Percentiles rank a stretch among this genome's conserved stretches.
phyloP scores from a whole-genome alignment of 768 basidiomycete genomes.

The Holtermannia corniformis region DNA sequence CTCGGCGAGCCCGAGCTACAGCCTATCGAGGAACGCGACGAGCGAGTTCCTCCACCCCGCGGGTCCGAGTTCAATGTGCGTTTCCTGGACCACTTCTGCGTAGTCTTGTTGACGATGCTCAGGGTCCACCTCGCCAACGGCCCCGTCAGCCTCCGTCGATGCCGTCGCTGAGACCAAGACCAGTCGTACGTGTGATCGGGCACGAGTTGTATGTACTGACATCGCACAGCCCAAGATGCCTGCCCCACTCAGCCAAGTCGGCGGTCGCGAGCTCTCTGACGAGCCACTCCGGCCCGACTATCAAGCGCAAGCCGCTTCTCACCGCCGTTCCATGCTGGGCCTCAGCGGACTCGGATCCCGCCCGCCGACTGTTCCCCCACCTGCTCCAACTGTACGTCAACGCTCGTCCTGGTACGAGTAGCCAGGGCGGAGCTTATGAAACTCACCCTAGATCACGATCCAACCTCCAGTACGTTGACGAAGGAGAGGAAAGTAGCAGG shows the following conservation, averaged over 20 bases:
- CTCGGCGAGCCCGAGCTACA: conserved; percentile 23
- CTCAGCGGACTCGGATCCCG: neutral
- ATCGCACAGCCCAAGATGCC: conserved; percentile 24
- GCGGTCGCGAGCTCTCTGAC: neutral
- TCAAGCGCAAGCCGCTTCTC: no score
- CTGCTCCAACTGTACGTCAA: conserved; percentile 28
- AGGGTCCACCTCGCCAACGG: neutral
- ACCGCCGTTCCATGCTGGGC: neutral
- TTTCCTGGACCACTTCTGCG: conserved; percentile 1
- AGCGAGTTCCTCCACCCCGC: conserved; percentile 6
- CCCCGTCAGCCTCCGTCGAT: conserved; percentile 1
- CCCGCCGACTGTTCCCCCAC: neutral
- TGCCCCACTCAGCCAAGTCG: conserved; percentile 10
- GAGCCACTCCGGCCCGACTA: no score
- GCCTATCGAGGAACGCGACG: conserved; percentile 24
- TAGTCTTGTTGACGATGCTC: conserved; percentile 1
- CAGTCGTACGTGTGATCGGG: conserved; percentile 11
- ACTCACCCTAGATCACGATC: conserved; percentile 21
- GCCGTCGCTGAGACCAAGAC: conserved; percentile 14
- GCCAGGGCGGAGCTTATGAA: neutral
- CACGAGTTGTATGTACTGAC: neutral
- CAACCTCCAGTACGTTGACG: conserved; percentile 32
- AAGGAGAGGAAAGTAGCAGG: neutral
- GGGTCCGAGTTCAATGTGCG: neutral
- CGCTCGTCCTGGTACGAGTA: conserved; percentile 11